These are phyloP conservation scores for Dioszegia crocea DNA, from an alignment of 768 basidiomycete genomes.

Conservation along the genomic window DNA sequence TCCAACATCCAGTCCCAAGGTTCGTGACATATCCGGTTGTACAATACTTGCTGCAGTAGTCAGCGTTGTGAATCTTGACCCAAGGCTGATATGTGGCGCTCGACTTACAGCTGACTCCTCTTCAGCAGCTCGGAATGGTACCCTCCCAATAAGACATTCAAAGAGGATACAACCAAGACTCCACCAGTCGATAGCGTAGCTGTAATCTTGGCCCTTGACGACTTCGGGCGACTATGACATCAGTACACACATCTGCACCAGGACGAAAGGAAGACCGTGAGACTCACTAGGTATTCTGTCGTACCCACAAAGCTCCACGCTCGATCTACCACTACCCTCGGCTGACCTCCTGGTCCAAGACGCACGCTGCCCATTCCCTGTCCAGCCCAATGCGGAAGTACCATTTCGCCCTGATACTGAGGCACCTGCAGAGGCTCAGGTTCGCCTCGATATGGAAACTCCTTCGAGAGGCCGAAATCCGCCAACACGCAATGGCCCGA, in stretches of 20 bases:
- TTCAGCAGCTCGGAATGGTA: conserved; percentile 33
- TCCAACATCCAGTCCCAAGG: conserved; percentile 32
- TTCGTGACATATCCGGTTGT: conserved; percentile 71
- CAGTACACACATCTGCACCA: neutral
- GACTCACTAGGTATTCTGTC: conserved; percentile 42
- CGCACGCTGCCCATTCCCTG: conserved; percentile 25
- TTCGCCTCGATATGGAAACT: conserved; percentile 34
- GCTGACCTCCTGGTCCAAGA: conserved; percentile 7
- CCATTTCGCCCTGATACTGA: conserved; percentile 22
- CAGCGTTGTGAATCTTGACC: neutral
- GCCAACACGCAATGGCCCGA: conserved; percentile 96
- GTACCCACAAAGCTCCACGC: conserved; percentile 40
- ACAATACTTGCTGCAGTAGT: conserved; percentile 20
- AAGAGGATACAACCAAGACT: conserved; percentile 95
- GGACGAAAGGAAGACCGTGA: too few relatives aligned
- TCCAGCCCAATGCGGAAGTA: conserved; percentile 35
- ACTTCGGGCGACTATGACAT: conserved; percentile 76
- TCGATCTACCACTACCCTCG: conserved; percentile 24
- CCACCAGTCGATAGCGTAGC: conserved; percentile 98
- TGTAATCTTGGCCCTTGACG: conserved; percentile 69
- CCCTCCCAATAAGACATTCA: conserved; percentile 94
- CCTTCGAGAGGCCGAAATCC: conserved; percentile 68
- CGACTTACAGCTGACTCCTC: conserved; percentile 26
- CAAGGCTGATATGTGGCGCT: too few relatives aligned
- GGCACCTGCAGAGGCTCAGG: conserved; percentile 27